Evolutionary conservation across 306 rosid genomes (phyloP), one percentile per base, ranked within the genome.

Genomic region (Abrus pulchellus): DNA sequence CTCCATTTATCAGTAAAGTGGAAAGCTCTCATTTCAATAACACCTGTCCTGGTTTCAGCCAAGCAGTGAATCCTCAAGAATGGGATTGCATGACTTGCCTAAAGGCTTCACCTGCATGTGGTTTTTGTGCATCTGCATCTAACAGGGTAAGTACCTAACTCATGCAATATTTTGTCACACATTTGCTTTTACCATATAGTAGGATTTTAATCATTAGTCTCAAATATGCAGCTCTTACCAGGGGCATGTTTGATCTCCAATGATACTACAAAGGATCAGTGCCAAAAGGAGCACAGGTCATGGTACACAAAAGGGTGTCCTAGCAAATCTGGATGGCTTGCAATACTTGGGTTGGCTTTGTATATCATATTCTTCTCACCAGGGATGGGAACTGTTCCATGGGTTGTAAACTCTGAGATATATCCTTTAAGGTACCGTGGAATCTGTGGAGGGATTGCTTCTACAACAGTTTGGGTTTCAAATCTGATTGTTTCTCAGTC

Each of bases 241-340:
- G 91, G 92, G 57, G 92, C 92, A 38, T 88, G 92, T 57, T 81
- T 88, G 82, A 45, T 63, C 60, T 52, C 85, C 5, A 68, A 75
- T 76, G 82, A 68, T 48, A 28, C 13, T 1, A 11, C 72, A 4
- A 87, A 63, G 84, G 60, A 28, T 3, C 71, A 4, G 1, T 89
- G 92, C 81, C 68, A 14, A 0, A 29, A 0, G 4, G 83, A 82
- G 6, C 45, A 73, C 6, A 84, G 90, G 66, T 78, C 78, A 34
- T 91, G 94, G 94, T 89, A 87, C 89, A 84, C 92, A 5, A 72
- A 84, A 59, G 91, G 95, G 0, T 91, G 92, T 76, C 92, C 95
- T 1, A 91, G 92, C 84, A 86, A 89, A 59, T 13, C 0, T 2
- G 92, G 95, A 10, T 89, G 87, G 84, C 59, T 86, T 74, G 92